Base-by-base conservation (phyloP, 768 basidiomycete species). In the Dictyophora rubrovolvata region DNA sequence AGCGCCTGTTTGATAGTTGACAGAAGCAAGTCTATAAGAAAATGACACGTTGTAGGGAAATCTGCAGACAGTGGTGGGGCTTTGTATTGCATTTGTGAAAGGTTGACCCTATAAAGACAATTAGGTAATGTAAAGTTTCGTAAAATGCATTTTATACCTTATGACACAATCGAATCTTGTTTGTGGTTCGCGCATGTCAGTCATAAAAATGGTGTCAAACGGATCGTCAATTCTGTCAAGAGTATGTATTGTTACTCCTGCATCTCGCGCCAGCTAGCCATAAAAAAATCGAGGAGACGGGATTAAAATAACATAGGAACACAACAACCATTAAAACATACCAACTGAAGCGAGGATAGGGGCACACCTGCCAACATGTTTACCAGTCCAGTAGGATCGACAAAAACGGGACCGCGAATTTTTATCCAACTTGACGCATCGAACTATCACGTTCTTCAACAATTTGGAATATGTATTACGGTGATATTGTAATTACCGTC, bases 331-430 rank as follows among this genome's bases (percentile, higher is more conserved):
- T 33, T 59, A 12, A 37, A 28, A 50, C 78, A 65, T 68, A 93
- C 89, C 70, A 95, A 72, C 53, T 88, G 80, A 1, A 98, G 74
- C 1, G 91, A 93, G 1, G 87, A 79, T 14, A 82, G 64, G 18
- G 93, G 89, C 33, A 94, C 79, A 9, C 80, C 84, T 0, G 84
- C 81, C 20, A 95, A 70, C 10, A 94, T 66, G 67, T 99, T 98
- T 51, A 87, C 75, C 8, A 77, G 77, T 0, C 91, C 89, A 0
- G 83, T 78, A 1, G 86, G 79, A 65, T 94, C 93, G 1, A 95
- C 86, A 53, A 95, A 83, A 18, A 87, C 77, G 8, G 84, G 77
- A 3, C 75, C 72, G 55, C 79, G 74, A 48, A 74, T 69, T 23
- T 71, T 71, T 18, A 67, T 60, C 64, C 87, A 90, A 51, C 84